Conservation (phyloP, 768 basidiomycete genomes). For the Sporobolomyces phaffii region DNA sequence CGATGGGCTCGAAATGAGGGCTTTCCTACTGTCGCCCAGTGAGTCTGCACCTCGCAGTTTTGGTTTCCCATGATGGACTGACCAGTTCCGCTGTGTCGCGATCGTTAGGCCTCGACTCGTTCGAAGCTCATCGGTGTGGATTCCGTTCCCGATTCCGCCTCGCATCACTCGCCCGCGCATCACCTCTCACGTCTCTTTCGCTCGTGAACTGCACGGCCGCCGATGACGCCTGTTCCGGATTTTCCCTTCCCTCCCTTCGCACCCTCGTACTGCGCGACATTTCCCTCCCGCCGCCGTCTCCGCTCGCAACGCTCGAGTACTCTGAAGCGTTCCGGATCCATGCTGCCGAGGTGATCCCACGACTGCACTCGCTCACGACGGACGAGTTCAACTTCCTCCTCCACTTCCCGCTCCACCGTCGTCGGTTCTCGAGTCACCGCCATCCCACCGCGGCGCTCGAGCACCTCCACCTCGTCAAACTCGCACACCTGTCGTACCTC, state of each 20-base stretch:
- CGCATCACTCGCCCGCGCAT: not conserved
- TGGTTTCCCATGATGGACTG: too few species aligned
- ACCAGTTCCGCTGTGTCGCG: not conserved
- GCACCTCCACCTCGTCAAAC: constrained; percentile 6
- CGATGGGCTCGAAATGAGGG: constrained; percentile 23
- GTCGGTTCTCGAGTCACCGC: not conserved
- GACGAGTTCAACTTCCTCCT: constrained; percentile 25
- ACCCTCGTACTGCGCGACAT: constrained; percentile 2
- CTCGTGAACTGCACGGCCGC: constrained; percentile 15
- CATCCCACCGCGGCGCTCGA: not conserved
- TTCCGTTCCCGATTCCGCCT: constrained; percentile 27
- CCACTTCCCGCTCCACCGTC: constrained; percentile 7
- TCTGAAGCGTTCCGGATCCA: constrained; percentile 10
- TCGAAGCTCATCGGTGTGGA: constrained; percentile 12
- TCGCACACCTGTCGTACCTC: not conserved
- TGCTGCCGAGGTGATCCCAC: not conserved
- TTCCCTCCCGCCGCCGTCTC: constrained; percentile 16
- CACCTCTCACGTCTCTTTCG: constrained; percentile 1
- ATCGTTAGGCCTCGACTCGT: not conserved
- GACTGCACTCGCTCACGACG: not conserved
- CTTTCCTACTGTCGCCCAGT: constrained; percentile 7
- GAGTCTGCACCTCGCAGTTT: too few species aligned
- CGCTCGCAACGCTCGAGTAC: constrained; percentile 17
- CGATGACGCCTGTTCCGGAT: constrained; percentile 24
- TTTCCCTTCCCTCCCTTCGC: constrained; percentile 5